Conservation (phyloP, 768 basidiomycete genomes). For the Lactifluus pinguis region DNA sequence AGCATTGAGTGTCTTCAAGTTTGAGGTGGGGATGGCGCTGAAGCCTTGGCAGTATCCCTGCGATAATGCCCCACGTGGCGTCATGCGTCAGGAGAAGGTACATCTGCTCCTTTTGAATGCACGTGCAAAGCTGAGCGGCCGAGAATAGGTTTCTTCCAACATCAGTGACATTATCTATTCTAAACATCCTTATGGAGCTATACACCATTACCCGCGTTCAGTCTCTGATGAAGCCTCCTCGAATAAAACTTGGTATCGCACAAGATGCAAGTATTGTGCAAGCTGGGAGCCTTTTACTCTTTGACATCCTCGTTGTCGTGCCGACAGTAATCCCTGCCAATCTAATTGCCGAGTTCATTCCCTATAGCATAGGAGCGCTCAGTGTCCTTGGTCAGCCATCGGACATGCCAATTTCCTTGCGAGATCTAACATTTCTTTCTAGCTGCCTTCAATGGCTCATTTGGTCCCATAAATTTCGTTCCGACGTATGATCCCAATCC, state of each 20-base stretch:
- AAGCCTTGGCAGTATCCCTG: not conserved
- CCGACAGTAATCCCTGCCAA: conserved; percentile 30
- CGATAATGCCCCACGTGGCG: not conserved
- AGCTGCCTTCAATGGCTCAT: conserved; percentile 19
- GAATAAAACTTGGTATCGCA: conserved; percentile 18
- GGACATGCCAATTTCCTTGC: not conserved
- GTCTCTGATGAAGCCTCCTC: conserved; percentile 24
- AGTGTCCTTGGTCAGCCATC: conserved; percentile 33
- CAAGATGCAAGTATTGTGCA: conserved; percentile 28
- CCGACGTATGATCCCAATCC: not conserved
- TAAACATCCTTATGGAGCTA: conserved; percentile 31
- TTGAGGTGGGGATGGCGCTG: not conserved
- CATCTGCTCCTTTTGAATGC: not conserved
- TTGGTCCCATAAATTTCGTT: not conserved
- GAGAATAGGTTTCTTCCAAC: conserved; percentile 32
- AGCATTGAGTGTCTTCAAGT: not conserved
- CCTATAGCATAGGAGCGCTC: conserved; percentile 34
- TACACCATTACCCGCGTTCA: conserved; percentile 31
- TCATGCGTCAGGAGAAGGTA: conserved; percentile 12
- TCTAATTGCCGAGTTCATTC: conserved; percentile 33
- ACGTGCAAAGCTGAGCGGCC: not conserved
- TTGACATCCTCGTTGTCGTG: conserved; percentile 35
- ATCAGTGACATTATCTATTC: conserved; percentile 29
- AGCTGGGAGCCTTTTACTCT: conserved; percentile 33
- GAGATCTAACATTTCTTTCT: not conserved